phyloP scores from a whole-genome alignment of 2,329 filamentous ascomycete species.

The Colletotrichum sp. region DNA sequence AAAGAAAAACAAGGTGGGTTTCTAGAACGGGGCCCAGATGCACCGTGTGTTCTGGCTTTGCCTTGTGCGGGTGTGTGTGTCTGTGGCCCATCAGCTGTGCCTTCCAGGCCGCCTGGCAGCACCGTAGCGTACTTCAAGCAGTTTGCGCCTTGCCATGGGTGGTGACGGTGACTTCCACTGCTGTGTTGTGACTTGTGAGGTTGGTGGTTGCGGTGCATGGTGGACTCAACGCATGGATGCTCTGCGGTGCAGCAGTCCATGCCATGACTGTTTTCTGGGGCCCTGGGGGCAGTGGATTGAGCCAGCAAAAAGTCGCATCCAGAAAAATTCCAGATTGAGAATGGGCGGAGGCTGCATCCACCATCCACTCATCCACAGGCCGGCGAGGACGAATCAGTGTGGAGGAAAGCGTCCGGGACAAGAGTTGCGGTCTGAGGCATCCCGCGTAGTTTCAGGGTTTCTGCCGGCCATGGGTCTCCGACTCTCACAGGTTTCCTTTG shows the following conservation, averaged over 20 bases:
- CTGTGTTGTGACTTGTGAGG: background rate
- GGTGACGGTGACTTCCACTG: background rate
- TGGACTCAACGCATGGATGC: background rate
- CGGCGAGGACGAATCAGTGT: background rate
- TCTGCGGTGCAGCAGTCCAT: background rate
- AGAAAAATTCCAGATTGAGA: constrained; percentile 17
- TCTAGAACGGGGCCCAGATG: constrained; percentile 1
- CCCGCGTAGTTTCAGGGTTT: constrained; percentile 7
- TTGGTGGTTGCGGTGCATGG: background rate
- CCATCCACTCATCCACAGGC: background rate
- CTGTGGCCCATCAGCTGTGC: background rate
- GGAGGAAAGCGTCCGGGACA: constrained; percentile 9
- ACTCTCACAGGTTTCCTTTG: background rate
- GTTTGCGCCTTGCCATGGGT: background rate
- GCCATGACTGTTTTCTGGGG: background rate
- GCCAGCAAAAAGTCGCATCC: constrained; percentile 9
- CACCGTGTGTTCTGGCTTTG: constrained; percentile 13
- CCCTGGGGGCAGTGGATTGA: background rate
- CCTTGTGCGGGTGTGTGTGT: background rate
- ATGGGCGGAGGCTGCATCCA: background rate
- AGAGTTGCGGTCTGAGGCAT: constrained; percentile 23
- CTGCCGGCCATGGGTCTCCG: background rate
- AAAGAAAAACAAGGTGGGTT: constrained; percentile 8
- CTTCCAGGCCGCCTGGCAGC: background rate
- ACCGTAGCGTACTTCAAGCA: background rate